Base-by-base conservation (phyloP, 139 green algal species). In the Volvox africanus region DNA sequence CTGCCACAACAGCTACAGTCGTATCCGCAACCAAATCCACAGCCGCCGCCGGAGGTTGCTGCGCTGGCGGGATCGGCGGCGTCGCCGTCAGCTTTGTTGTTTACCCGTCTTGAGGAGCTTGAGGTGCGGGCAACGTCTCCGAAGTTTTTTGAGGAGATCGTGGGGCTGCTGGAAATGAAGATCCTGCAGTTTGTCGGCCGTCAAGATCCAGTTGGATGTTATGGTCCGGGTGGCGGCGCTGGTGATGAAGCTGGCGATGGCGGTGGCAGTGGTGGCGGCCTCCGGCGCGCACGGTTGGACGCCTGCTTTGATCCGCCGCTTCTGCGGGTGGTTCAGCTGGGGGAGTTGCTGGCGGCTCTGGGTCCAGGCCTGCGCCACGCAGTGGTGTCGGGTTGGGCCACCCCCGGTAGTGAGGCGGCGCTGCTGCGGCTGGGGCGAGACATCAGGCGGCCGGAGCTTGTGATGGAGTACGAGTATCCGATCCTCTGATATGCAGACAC, bases 241-340 rank as follows among this genome's bases (percentile, higher is more conserved):
- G 33, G 44, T 28, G 22, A 18, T 65, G 79, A n/a, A 76, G 73
- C 1, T 75, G 12, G 11, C 24, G 69, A 9, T 6, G 28, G 32
- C 30, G 69, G 32, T 19, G 50, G 20, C 9, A 35, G n/a, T 32
- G 19, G 80, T 18, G 65, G 33, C 82, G 17, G 65, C 3, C 20
- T 37, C 33, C 33, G 50, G 33, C 3, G 14, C 28, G 86, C 77
- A 13, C 86, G 73, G 14, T 55, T 90, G 71, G 86, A 90, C 21
- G 50, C 50, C 20, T 90, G 86, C 71, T 90, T 61, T 21, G 86
- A 90, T 55, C 86, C 86, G n/a, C 86, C 86, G 71, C 73, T 90
- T 50, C 86, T 90, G 30, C 9, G 32, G 1, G 69, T 89, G 37
- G 69, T 13, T 26, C 44, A 36, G 17, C 30, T 83, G 86, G 44